These are phyloP conservation scores for Biscogniauxia mediterranea DNA, from an alignment of 2,329 filamentous ascomycete species.

Conservation along the genomic window DNA sequence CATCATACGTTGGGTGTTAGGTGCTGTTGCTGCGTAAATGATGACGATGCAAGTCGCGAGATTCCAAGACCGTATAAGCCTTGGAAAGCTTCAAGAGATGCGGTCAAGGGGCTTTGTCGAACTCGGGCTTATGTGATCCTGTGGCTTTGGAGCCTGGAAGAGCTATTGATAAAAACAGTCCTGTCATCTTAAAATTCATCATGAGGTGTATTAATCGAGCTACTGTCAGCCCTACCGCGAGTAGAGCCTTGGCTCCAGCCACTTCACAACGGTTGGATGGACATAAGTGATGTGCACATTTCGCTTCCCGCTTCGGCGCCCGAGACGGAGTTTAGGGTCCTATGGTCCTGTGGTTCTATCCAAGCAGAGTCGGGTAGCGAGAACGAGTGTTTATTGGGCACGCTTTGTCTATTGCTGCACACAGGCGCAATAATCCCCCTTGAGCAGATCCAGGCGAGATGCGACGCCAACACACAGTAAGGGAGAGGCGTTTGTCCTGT, in stretches of 20 bases:
- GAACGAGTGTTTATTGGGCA: not conserved
- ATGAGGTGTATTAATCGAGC: no score
- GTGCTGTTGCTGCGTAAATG: no score
- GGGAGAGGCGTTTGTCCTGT: not conserved
- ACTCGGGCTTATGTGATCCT: no score
- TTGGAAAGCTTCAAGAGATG: no score
- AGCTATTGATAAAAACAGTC: no score
- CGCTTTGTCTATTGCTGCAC: not conserved
- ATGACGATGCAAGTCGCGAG: no score
- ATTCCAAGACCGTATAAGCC: no score
- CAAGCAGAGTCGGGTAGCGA: not conserved
- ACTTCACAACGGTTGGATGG: not conserved
- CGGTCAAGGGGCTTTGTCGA: no score
- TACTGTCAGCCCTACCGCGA: no score
- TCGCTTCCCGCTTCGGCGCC: not conserved
- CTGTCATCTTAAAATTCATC: no score
- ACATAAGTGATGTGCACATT: not conserved
- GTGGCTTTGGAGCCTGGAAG: no score
- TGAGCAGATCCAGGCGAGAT: not conserved
- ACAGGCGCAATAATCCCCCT: not conserved
- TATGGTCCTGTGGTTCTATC: not conserved
- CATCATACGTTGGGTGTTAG: no score
- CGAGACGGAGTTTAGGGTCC: not conserved
- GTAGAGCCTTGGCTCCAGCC: not conserved
- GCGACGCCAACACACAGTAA: not conserved